Evolutionary conservation across 2,329 filamentous ascomycete genomes (phyloP).

Genomic region (Orbilia ellipsospora): DNA sequence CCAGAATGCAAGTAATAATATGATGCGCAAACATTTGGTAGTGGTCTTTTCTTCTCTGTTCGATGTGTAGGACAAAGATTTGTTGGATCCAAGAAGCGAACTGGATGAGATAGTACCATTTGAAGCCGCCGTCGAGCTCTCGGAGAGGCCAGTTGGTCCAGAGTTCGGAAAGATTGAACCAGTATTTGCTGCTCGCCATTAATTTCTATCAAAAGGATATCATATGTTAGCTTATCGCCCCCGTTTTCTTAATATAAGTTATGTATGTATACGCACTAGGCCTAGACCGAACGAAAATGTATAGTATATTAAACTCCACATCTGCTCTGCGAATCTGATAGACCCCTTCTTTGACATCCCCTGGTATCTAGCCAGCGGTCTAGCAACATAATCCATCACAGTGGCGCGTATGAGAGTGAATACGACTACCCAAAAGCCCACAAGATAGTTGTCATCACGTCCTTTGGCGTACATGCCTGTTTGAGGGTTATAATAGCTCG

Average conservation of each 20-base stretch:
- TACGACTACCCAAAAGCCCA: slow-evolving; percentile 80
- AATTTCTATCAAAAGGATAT: slow-evolving; percentile 72
- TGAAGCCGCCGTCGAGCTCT: slow-evolving; percentile 78
- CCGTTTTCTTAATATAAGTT: not conserved
- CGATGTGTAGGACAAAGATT: slow-evolving; percentile 91
- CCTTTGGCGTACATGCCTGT: slow-evolving; percentile 80
- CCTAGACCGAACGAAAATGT: slow-evolving; percentile 82
- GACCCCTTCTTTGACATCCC: slow-evolving; percentile 80
- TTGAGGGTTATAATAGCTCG: slow-evolving; percentile 81
- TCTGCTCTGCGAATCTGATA: slow-evolving; percentile 91
- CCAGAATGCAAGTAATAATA: slow-evolving; percentile 83
- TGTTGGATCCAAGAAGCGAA: slow-evolving; percentile 95
- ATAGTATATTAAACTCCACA: slow-evolving; percentile 89
- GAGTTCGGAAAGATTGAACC: slow-evolving; percentile 77
- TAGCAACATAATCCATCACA: slow-evolving; percentile 86
- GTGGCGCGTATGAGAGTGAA: slow-evolving; percentile 88
- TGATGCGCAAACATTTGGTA: slow-evolving; percentile 97
- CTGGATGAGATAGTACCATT: slow-evolving; percentile 90
- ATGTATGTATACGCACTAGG: slow-evolving; percentile 70
- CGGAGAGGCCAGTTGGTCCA: slow-evolving; percentile 88
- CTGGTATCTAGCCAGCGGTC: slow-evolving; percentile 76
- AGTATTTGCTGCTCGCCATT: slow-evolving; percentile 80
- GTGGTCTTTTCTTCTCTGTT: slow-evolving; percentile 93
- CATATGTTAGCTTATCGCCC: slow-evolving; percentile 53
- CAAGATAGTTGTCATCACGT: slow-evolving; percentile 80